Conservation (phyloP, 2,329 filamentous ascomycete genomes). For the Monosporascus sp. region DNA sequence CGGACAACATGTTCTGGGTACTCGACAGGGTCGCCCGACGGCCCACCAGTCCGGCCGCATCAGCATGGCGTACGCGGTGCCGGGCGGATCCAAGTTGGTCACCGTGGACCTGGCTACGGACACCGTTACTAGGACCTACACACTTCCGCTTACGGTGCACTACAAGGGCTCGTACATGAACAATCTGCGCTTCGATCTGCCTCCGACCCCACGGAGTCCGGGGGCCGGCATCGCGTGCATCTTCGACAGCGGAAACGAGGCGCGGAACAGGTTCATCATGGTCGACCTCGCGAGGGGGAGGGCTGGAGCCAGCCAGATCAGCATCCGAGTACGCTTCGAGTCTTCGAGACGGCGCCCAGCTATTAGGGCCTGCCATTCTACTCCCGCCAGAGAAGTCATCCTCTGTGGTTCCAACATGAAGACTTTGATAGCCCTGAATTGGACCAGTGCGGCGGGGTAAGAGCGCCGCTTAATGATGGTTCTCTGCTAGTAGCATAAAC, state of each 20-base stretch:
- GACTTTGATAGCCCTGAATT: slow-evolving; percentile 27
- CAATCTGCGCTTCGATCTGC: slow-evolving; percentile 40
- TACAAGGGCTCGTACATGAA: slow-evolving; percentile 42
- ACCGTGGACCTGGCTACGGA: slow-evolving; percentile 35
- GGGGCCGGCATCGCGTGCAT: slow-evolving; percentile 37
- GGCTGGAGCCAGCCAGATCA: slow-evolving; percentile 33
- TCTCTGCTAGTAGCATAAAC: neutral
- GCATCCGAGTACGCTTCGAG: slow-evolving; percentile 20
- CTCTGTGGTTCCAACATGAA: slow-evolving; percentile 23
- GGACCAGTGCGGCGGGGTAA: slow-evolving; percentile 21
- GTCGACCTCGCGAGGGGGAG: slow-evolving; percentile 34
- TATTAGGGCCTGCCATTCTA: slow-evolving; percentile 30
- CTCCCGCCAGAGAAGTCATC: slow-evolving; percentile 12
- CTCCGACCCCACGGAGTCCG: slow-evolving; percentile 32
- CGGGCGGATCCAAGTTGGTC: slow-evolving; percentile 39
- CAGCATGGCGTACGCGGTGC: slow-evolving; percentile 37
- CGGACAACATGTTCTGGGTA: slow-evolving; percentile 38
- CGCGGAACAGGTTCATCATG: slow-evolving; percentile 40
- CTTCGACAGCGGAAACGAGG: slow-evolving; percentile 38
- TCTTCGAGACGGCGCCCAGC: slow-evolving; percentile 24
- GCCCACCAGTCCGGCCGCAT: slow-evolving; percentile 30
- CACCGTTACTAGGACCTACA: slow-evolving; percentile 31
- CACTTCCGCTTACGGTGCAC: slow-evolving; percentile 34
- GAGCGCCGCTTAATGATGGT: slow-evolving; percentile 1
- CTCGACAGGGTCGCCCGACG: slow-evolving; percentile 38